Percentiles rank a stretch among this genome's conserved stretches.
These are phyloP conservation scores for Sesbania bispinosa DNA, from an alignment of 306 rosid species.

Conservation along the genomic window DNA sequence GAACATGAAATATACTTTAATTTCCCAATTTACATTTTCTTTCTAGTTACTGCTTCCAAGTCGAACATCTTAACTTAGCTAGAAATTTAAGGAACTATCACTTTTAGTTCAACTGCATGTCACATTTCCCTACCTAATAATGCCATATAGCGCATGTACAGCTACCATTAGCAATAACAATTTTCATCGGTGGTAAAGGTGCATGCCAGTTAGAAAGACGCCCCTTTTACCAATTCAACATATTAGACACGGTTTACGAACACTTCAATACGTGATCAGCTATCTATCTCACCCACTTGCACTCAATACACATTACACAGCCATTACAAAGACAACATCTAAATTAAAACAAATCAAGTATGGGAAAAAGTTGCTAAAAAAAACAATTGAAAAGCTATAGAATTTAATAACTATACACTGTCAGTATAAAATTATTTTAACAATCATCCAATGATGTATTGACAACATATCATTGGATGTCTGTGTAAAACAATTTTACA, in stretches of 20 bases:
- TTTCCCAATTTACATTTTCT: neutral
- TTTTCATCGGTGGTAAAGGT: neutral
- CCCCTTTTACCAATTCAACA: neutral
- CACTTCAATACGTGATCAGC: neutral
- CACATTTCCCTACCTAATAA: neutral
- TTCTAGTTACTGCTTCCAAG: neutral
- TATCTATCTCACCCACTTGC: neutral
- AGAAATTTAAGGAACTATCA: neutral
- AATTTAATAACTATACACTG: too few relatives aligned
- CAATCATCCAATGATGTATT: too few relatives aligned
- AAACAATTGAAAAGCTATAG: neutral
- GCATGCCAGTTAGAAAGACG: neutral
- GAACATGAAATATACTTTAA: neutral
- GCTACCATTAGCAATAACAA: neutral
- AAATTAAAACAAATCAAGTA: conserved; percentile 1
- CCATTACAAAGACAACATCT: neutral
- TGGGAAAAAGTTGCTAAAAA: neutral
- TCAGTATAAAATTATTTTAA: too few relatives aligned
- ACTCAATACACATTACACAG: neutral
- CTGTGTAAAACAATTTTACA: too few relatives aligned
- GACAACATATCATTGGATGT: too few relatives aligned
- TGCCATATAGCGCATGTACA: neutral
- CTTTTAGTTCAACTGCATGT: neutral
- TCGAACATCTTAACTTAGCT: neutral
- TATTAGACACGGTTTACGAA: neutral